These are phyloP conservation scores for Eucalyptus sp. DNA, from an alignment of 345 rosid species.

Conservation along the genomic window DNA sequence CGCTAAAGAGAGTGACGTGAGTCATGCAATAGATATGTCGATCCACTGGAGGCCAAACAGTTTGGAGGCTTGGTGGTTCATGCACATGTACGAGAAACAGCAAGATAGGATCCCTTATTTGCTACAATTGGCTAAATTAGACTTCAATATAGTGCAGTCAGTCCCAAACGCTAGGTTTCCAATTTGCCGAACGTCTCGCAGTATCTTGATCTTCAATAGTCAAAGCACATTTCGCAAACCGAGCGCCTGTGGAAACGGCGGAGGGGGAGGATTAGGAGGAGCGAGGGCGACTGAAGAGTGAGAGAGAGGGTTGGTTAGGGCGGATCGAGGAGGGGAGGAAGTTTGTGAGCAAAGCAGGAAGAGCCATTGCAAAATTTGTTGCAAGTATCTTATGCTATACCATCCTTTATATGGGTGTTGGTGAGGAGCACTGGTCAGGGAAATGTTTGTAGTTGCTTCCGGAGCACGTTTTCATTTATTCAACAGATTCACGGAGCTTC, in stretches of 20 bases:
- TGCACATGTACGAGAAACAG: not conserved
- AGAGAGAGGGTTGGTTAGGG: not conserved
- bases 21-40: conserved; percentile 4
- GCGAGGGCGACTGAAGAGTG: not conserved
- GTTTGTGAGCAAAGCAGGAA: not conserved
- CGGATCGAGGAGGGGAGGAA: not conserved
- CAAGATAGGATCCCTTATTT: not conserved
- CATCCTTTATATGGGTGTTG: not conserved
- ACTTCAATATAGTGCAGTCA: not conserved
- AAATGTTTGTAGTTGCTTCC: not conserved
- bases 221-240: not conserved
- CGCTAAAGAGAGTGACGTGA: not conserved
- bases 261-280: not conserved
- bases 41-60: not conserved
- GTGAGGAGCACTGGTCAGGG: not conserved
- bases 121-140: conserved; percentile 4
- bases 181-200: not conserved
- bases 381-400: not conserved
- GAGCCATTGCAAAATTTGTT: not conserved
- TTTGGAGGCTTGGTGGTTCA: conserved; percentile 4
- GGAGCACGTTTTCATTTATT: not conserved
- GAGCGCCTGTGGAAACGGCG: not conserved
- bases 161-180: not conserved
- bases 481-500: too few relatives aligned
- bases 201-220: not conserved